A percentile compares a stretch with the other conserved stretches of the same genome.
Evolutionary conservation across 73 alveolate species (phyloP).

Genomic region (Uronychia setigera): DNA sequence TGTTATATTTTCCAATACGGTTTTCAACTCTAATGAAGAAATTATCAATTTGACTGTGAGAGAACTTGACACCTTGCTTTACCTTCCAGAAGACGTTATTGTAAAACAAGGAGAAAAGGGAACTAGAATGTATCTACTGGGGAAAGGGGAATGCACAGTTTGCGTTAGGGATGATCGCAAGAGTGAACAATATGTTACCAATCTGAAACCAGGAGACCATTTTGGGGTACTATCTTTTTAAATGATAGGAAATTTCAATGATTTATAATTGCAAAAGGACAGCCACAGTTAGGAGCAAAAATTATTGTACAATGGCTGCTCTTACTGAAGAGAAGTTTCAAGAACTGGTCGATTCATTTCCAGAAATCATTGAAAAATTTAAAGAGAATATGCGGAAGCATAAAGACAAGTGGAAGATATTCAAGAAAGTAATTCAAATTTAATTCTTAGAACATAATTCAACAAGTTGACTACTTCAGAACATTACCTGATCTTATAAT

Average conservation of each 20-base stretch:
- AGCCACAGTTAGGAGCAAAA: constrained; percentile 89
- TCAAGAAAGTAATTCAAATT: not conserved
- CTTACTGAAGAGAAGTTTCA: constrained; percentile 75
- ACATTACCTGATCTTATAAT: not conserved
- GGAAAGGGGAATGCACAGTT: constrained; percentile 52
- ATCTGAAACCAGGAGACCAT: constrained; percentile 83
- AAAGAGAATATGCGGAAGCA: not conserved
- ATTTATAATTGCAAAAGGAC: constrained; percentile 86
- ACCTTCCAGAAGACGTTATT: constrained; percentile 56
- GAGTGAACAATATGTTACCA: constrained; percentile 67
- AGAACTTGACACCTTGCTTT: constrained; percentile 12
- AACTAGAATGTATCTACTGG: constrained; percentile 36
- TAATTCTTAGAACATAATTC: not conserved
- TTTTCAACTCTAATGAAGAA: constrained; percentile 16
- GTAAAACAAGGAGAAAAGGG: constrained; percentile 53
- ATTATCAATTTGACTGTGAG: not conserved
- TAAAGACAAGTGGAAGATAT: constrained; percentile 29
- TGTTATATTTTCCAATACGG: constrained; percentile 6
- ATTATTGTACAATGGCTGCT: constrained; percentile 81
- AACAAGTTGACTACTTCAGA: not conserved
- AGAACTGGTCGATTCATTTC: constrained; percentile 66
- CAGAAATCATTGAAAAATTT: constrained; percentile 41
- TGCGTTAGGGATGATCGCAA: constrained; percentile 44
- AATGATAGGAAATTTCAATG: constrained; percentile 76
- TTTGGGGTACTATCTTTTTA: constrained; percentile 79